These are phyloP conservation scores for Kodamaea plutei DNA, from an alignment of 1,139 yeast genomes.

Conservation along the genomic window DNA sequence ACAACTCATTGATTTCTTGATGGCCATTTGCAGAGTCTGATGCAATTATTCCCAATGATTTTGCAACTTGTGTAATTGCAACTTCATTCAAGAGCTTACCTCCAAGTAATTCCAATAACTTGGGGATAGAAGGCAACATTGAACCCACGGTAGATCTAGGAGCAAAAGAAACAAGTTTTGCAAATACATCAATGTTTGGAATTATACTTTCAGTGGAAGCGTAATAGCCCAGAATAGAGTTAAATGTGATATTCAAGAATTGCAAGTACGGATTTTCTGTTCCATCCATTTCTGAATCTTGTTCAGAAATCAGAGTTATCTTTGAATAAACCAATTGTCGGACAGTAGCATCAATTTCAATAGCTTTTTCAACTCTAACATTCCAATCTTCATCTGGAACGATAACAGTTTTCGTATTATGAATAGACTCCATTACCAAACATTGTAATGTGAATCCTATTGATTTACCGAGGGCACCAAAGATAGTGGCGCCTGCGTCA, in stretches of 20 bases:
- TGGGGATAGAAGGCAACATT: conserved; percentile 17
- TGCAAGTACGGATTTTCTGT: conserved; percentile 14
- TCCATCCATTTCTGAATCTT: conserved; percentile 18
- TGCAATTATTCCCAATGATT: conserved; percentile 52
- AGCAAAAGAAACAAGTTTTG: conserved; percentile 34
- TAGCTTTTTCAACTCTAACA: conserved; percentile 64
- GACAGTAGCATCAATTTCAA: conserved; percentile 58
- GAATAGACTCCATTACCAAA: conserved; percentile 61
- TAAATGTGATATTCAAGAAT: conserved; percentile 24
- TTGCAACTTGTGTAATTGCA: conserved; percentile 38
- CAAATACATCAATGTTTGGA: conserved; percentile 26
- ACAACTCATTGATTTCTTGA: conserved; percentile 9
- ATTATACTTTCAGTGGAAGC: conserved; percentile 12
- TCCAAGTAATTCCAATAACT: conserved; percentile 21
- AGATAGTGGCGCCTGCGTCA: conserved; percentile 20
- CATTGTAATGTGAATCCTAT: conserved; percentile 49
- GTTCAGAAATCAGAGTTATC: conserved; percentile 15
- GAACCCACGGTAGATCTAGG: conserved; percentile 26
- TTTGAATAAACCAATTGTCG: conserved; percentile 30
- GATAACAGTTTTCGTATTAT: conserved; percentile 50
- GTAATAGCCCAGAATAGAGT: conserved; percentile 26
- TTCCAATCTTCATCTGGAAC: conserved; percentile 75
- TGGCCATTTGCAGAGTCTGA: conserved; percentile 35
- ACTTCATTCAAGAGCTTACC: conserved; percentile 28
- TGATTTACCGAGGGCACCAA: conserved; percentile 34